These are phyloP conservation scores for Dissophora ornata DNA, from an alignment of 192 early-diverging fungal genomes.

Conservation along the genomic window DNA sequence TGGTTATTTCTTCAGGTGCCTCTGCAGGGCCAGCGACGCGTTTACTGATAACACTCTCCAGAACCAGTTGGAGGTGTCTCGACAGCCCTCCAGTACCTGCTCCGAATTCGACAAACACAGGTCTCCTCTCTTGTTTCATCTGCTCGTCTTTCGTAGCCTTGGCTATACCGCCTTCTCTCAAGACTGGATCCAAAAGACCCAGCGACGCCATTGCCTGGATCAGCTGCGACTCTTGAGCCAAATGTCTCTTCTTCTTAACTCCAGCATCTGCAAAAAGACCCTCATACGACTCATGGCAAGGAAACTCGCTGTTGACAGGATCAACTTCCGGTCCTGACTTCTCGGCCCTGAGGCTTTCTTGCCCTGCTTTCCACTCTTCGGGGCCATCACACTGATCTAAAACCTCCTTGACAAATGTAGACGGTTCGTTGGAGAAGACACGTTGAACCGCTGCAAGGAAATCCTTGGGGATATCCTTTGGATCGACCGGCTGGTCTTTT, in stretches of 20 bases:
- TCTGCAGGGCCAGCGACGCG: background rate
- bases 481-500: constrained; percentile 43
- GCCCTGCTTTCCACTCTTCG: constrained; percentile 43
- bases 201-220: constrained; percentile 25
- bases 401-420: constrained; percentile 8
- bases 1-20: background rate
- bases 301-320: constrained; percentile 10
- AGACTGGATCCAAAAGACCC: constrained; percentile 19
- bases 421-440: constrained; percentile 26
- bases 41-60: constrained; percentile 21
- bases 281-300: constrained; percentile 36
- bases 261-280: constrained; percentile 40
- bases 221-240: constrained; percentile 49
- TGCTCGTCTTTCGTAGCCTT: background rate
- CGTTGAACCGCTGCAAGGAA: constrained; percentile 20
- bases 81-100: constrained; percentile 50
- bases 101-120: constrained; percentile 50
- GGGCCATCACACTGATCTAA: constrained; percentile 33
- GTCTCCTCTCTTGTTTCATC: background rate
- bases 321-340: background rate
- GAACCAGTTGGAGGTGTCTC: constrained; percentile 40
- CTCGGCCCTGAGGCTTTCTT: background rate
- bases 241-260: constrained; percentile 45
- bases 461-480: constrained; percentile 39
- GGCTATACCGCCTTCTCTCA: background rate